A percentile compares a stretch with the other conserved stretches of the same genome.
phyloP scores from a whole-genome alignment of 2,329 filamentous ascomycete genomes.

The Pseudocercospora macadamiae region DNA sequence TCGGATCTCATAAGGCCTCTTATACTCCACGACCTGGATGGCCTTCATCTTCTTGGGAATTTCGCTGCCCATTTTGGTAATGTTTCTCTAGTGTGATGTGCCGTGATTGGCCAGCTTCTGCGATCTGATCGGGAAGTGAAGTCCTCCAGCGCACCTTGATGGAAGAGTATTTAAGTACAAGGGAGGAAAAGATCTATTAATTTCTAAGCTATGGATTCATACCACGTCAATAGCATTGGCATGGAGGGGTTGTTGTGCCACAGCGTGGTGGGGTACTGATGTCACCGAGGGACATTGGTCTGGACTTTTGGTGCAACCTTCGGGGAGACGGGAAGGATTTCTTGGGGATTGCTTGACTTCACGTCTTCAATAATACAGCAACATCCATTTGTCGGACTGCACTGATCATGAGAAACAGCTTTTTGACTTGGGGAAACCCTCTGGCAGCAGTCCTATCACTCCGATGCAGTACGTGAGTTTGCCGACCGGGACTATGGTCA shows the following conservation, averaged over 20 bases:
- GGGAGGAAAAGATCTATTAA: background rate
- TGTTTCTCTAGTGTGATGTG: background rate
- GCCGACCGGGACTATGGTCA: no score
- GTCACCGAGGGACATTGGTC: constrained; percentile 1
- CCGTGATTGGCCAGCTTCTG: constrained; percentile 11
- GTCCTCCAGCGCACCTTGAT: constrained; percentile 9
- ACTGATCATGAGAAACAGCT: no score
- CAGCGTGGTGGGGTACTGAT: constrained; percentile 5
- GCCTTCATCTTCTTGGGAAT: constrained; percentile 53
- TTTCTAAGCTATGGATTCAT: background rate
- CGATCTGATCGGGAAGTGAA: background rate
- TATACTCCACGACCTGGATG: constrained; percentile 54
- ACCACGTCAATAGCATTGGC: constrained; percentile 1
- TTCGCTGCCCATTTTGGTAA: constrained; percentile 10
- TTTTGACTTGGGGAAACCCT: no score
- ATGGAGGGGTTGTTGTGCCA: background rate
- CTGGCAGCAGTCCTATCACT: no score
- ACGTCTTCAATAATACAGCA: no score
- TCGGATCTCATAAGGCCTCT: constrained; percentile 59
- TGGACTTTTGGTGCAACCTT: background rate
- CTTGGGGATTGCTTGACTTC: background rate
- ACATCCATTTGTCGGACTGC: no score
- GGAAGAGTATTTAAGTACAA: background rate
- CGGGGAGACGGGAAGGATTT: background rate
- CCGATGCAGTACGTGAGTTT: no score